Base-by-base conservation (phyloP, 2,329 filamentous ascomycete species). In the Colletotrichum ledebouriae region DNA sequence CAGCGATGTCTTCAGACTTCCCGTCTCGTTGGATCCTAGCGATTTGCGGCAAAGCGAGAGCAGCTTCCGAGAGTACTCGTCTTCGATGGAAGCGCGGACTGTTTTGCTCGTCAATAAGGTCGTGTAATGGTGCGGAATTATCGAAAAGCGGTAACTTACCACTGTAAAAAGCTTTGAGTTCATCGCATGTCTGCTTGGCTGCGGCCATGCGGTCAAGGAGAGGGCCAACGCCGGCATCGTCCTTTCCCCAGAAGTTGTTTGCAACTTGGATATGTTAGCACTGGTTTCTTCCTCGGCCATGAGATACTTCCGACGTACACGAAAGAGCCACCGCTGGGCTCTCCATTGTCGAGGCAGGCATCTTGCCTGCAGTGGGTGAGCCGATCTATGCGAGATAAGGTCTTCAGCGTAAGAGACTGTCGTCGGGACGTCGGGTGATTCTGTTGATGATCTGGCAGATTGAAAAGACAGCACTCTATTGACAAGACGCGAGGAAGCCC, bases 211-310 rank as follows among this genome's bases (percentile, higher is more conserved):
- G 95, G 79, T 95, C 93, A 34, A 99, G 87, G 76, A 99, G 88
- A 67, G 96, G 97, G 52, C 87, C 86, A 76, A 99, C 94, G 78
- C 96, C 97, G 59, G 95, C 96, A 85, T 99, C 96, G 79, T 98
- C 95, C 85, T 97, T 98, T 72, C 96, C 96, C 96, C 96, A 99
- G 81, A 99, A 99, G 79, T 99, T 99, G 84, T 99, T 99, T 76
- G 96, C 95, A 83, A 99, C 94, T 94, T 72, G 64, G 17, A 5
- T 12, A n/a, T n/a, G 22, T 67, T 11, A 64, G 66, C 12, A 47
- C n/a, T 37, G 6, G 10, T 6, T 17, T 7, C 20, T 11, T 39
- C 25, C 13, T 20, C 17, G 1, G 12, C 9, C 6, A 42, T 10
- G 7, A 22, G 6, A 25, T n/a, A 47, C 15, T 7, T 12, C 9